These are phyloP conservation scores for Neofusicoccum ribis DNA, from an alignment of 2,329 filamentous ascomycete species.

Conservation along the genomic window DNA sequence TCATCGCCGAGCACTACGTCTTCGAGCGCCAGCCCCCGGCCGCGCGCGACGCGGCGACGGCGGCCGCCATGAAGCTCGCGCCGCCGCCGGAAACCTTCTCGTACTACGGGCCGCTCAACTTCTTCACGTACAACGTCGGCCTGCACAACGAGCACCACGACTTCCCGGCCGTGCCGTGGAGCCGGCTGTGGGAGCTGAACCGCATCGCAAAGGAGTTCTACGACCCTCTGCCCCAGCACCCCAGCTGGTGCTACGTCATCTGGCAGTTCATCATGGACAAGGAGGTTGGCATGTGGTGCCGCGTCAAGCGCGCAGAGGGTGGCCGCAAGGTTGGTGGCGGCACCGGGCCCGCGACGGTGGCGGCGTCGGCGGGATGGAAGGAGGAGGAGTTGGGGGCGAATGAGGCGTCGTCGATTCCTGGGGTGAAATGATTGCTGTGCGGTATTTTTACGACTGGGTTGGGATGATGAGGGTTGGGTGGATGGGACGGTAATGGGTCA, in stretches of 20 bases:
- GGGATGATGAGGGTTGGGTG: background rate
- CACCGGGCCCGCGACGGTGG: conserved; percentile 19
- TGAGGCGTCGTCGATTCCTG: conserved; percentile 48
- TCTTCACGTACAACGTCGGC: conserved; percentile 95
- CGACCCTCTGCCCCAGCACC: conserved; percentile 78
- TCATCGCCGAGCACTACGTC: conserved; percentile 88
- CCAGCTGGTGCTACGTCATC: conserved; percentile 89
- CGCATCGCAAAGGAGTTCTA: conserved; percentile 89
- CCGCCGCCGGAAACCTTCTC: conserved; percentile 88
- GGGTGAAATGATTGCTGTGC: conserved; percentile 28
- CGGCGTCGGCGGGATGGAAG: conserved; percentile 37
- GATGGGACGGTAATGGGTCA: background rate
- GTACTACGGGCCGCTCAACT: conserved; percentile 92
- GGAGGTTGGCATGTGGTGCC: conserved; percentile 83
- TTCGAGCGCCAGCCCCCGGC: conserved; percentile 53
- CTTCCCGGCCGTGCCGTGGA: conserved; percentile 97
- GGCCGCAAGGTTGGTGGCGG: conserved; percentile 58
- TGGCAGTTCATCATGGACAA: conserved; percentile 95
- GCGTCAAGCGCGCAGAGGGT: conserved; percentile 88
- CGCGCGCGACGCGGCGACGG: conserved; percentile 54
- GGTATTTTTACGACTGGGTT: background rate
- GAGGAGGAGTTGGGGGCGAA: conserved; percentile 51
- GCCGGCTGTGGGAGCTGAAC: conserved; percentile 73
- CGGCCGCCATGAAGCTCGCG: conserved; percentile 26
- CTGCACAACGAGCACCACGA: conserved; percentile 99